Evolutionary conservation across 2,329 filamentous ascomycete species (phyloP).

Genomic region (Phyllosticta paracitricarpa): DNA sequence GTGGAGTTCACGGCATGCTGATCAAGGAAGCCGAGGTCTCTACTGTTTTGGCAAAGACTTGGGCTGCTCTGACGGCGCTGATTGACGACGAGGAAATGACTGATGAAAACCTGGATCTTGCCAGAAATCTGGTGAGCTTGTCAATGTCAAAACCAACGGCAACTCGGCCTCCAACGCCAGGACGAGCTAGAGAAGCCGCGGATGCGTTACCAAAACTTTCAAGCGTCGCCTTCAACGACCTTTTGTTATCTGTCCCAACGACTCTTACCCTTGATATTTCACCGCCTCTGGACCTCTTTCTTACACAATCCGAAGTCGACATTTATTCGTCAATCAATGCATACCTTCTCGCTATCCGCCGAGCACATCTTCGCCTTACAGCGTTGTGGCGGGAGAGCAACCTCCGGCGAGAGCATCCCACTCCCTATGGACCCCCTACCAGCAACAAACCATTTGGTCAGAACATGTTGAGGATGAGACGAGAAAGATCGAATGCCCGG

Average conservation of each 20-base stretch:
- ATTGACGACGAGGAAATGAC: constrained; percentile 65
- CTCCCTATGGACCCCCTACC: constrained; percentile 51
- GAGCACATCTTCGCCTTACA: constrained; percentile 74
- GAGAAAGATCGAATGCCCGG: constrained; percentile 54
- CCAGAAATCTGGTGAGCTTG: constrained; percentile 65
- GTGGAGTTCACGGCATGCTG: constrained; percentile 44
- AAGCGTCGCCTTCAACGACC: constrained; percentile 58
- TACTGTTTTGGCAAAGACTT: constrained; percentile 65
- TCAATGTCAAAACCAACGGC: constrained; percentile 43
- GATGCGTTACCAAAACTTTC: constrained; percentile 31
- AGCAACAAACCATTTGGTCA: constrained; percentile 53
- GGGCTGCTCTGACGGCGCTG: constrained; percentile 68
- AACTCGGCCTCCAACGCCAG: constrained; percentile 30
- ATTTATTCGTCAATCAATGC: constrained; percentile 78
- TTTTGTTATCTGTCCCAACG: constrained; percentile 71
- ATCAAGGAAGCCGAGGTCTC: constrained; percentile 83
- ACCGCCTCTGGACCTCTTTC: constrained; percentile 78
- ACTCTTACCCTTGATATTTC: constrained; percentile 61
- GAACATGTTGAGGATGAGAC: constrained; percentile 49
- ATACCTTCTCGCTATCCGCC: constrained; percentile 75
- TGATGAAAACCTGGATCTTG: constrained; percentile 70
- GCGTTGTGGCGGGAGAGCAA: constrained; percentile 79
- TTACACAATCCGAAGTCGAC: constrained; percentile 64
- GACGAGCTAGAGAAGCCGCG: constrained; percentile 24
- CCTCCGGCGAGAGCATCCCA: constrained; percentile 66